Evolutionary conservation across 2,329 filamentous ascomycete genomes (phyloP), one percentile per base, ranked within the genome.

Genomic region (Aspergillus pseudoglaucus): DNA sequence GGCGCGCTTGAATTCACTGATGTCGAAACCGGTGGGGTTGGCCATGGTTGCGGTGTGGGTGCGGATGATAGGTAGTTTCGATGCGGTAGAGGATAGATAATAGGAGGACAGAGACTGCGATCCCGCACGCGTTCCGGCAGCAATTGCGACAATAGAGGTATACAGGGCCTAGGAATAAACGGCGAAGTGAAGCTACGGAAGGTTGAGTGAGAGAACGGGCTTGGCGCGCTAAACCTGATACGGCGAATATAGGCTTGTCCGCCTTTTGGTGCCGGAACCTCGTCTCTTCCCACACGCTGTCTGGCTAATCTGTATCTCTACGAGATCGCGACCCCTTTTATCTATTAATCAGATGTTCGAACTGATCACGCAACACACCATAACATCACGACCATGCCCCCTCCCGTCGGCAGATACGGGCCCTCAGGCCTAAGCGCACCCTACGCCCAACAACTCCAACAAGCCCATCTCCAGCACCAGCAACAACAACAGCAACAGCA

Each of bases 11-110:
- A 90, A 84, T 71, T 88, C 86, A 68, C 82, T 82, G 63, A 89
- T 79, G 75, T 93, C 85, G 79, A 97, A 97, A 74, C 91, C 91
- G 62, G 91, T 96, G 72, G 94, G 82, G 79, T 88, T 78, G 75
- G 64, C 63, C 51, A 71, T 66, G 58, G 77, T 70, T 78, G 81
- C 80, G 62, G 59, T 70, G 53, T 54, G 53, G 48, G 20, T 27
- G 41, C 57, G 25, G n/a, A n/a, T n/a, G n/a, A n/a, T n/a, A n/a
- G n/a, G 46, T 25, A 3, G 25, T 44, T 32, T 40, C 6, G 12
- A 15, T 25, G 23, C 44, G 44, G 33, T 33, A n/a, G 46, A 37
- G 18, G 32, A 42, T 38, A 46, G 33, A 59, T 52, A 53, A 47
- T 51, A 22, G 23, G 15, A 47, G n/a, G 30, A 46, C 47, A 32